A percentile compares a stretch with the other conserved stretches of the same genome.
phyloP scores from a whole-genome alignment of 139 green algal species.

The Picochlorum sp. region DNA sequence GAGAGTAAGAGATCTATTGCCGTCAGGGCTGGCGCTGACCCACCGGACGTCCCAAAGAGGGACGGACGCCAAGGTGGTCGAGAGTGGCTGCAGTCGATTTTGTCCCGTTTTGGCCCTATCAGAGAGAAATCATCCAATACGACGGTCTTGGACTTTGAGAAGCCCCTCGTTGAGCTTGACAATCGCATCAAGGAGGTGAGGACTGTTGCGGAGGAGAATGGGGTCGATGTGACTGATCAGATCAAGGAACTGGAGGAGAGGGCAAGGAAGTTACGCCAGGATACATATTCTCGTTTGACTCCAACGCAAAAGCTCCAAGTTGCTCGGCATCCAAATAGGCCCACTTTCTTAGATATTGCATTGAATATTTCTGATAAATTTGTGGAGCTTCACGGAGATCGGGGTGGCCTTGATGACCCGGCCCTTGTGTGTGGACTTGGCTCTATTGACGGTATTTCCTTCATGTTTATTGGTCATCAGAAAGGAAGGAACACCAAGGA shows the following conservation, averaged over 20 bases:
- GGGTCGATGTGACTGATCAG: constrained; percentile 75
- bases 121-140: constrained; percentile 57
- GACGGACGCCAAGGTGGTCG: constrained; percentile 17
- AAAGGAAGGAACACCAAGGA: constrained; percentile 98
- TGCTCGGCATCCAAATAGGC: constrained; percentile 85
- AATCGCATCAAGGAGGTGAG: constrained; percentile 94
- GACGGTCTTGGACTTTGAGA: constrained; percentile 89
- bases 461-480: constrained; percentile 98
- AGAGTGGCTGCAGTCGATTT: constrained; percentile 44
- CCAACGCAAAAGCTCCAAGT: constrained; percentile 88
- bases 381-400: constrained; percentile 95
- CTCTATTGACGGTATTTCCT: constrained; percentile 79
- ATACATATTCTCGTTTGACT: constrained; percentile 89
- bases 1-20: neutral
- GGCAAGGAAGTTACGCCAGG: constrained; percentile 74
- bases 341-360: constrained; percentile 94
- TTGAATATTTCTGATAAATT: constrained; percentile 96
- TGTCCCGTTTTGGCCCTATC: constrained; percentile 59
- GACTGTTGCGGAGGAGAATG: constrained; percentile 85
- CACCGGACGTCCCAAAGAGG: constrained; percentile 38
- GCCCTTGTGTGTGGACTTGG: constrained; percentile 91
- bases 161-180: constrained; percentile 90
- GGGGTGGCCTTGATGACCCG: constrained; percentile 77
- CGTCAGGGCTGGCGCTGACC: constrained; percentile 2
- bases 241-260: constrained; percentile 79